Evolutionary conservation across 2,329 filamentous ascomycete species (phyloP).

Genomic region (Scopulariopsis brevicaulis): DNA sequence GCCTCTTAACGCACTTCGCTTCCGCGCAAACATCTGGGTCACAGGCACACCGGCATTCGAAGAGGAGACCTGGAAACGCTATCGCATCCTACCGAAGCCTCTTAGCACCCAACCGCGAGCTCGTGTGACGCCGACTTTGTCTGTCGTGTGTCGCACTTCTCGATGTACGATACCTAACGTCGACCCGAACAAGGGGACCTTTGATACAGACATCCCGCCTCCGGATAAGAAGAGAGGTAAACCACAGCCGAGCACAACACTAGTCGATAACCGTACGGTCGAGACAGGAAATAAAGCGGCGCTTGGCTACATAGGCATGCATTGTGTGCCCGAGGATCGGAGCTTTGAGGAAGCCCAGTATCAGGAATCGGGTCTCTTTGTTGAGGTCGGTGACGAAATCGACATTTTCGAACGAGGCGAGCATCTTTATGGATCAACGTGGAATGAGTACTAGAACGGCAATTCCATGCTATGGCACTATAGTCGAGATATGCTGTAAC

Average conservation of each 20-base stretch:
- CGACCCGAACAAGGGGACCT: not conserved
- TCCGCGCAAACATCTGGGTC: not conserved
- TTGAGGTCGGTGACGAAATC: not conserved
- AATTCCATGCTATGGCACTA: not conserved
- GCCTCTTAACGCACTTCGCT: not conserved
- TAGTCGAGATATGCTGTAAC: too few relatives aligned
- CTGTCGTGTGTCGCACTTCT: not conserved
- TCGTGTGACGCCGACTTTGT: not conserved
- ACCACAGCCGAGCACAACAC: not conserved
- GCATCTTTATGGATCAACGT: not conserved
- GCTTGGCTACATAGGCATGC: not conserved
- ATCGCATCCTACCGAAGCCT: not conserved
- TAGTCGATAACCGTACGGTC: not conserved
- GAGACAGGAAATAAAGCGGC: not conserved
- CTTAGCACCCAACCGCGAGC: not conserved
- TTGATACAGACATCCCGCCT: not conserved
- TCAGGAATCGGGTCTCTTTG: not conserved
- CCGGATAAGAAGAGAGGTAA: not conserved
- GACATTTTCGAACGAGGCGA: not conserved
- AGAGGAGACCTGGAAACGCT: not conserved
- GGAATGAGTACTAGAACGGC: not conserved
- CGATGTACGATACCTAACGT: not conserved
- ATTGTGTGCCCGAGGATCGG: not conserved
- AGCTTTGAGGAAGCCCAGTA: not conserved
- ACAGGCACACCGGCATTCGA: not conserved